Percentiles rank a stretch among this genome's conserved stretches.
phyloP scores from a whole-genome alignment of 2,329 filamentous ascomycete genomes.

The Chalara sp. region DNA sequence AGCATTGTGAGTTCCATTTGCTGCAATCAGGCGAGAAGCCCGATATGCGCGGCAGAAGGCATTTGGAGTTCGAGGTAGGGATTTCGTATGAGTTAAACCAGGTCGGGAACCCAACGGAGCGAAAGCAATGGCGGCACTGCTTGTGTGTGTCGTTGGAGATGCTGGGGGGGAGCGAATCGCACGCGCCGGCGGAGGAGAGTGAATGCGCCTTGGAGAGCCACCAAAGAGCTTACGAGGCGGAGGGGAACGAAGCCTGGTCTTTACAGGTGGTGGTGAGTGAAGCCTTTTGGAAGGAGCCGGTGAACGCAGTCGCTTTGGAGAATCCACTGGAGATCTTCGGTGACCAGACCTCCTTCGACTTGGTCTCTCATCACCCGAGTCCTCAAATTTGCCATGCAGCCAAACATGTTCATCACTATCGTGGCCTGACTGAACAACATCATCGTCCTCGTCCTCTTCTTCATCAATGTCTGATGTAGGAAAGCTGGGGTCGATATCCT shows the following conservation, averaged over 20 bases:
- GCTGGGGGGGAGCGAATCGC: conserved; percentile 41
- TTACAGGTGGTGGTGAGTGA: conserved; percentile 29
- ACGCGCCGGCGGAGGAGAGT: conserved; percentile 57
- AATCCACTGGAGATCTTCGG: conserved; percentile 39
- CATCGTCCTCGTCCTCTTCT: conserved; percentile 66
- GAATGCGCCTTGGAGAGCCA: conserved; percentile 7
- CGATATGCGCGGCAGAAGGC: conserved; percentile 48
- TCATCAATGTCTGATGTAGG: conserved; percentile 89
- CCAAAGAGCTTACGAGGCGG: conserved; percentile 29
- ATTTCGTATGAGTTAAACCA: conserved; percentile 71
- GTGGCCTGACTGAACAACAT: conserved; percentile 45
- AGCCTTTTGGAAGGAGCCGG: conserved; percentile 29
- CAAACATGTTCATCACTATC: conserved; percentile 64
- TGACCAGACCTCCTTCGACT: conserved; percentile 36
- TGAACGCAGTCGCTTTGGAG: conserved; percentile 56
- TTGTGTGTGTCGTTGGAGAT: conserved; percentile 33
- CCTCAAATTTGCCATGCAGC: conserved; percentile 67
- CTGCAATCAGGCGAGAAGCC: conserved; percentile 37
- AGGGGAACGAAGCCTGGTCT: conserved; percentile 28
- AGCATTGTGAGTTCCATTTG: conserved; percentile 30
- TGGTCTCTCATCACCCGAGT: conserved; percentile 51
- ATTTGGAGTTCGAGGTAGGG: conserved; percentile 72
- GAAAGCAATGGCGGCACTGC: conserved; percentile 34
- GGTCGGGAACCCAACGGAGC: conserved; percentile 51
- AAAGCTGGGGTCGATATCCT: conserved; percentile 96